phyloP scores from a whole-genome alignment of 176 grass and related monocot species.

The Carex parvula region DNA sequence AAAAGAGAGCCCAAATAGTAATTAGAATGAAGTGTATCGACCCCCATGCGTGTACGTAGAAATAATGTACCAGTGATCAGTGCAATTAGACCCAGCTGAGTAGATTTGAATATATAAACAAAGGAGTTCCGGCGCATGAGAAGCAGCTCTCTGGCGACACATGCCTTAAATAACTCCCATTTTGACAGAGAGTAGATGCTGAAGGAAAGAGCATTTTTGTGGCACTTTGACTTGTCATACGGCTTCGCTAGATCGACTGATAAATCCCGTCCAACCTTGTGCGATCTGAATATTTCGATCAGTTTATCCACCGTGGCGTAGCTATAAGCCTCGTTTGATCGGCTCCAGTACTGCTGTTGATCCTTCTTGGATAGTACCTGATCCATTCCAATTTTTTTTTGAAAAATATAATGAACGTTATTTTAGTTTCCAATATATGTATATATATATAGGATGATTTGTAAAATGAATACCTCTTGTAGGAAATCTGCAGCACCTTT shows the following conservation, averaged over 20 bases:
- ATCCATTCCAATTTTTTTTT: background rate
- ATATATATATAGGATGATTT: too few relatives aligned
- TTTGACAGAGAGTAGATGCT: constrained; percentile 57
- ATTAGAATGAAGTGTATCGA: constrained; percentile 51
- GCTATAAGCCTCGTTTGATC: constrained; percentile 33
- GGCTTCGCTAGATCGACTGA: constrained; percentile 36
- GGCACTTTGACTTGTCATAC: constrained; percentile 38
- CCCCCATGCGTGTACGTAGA: constrained; percentile 46
- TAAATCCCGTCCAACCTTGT: constrained; percentile 43
- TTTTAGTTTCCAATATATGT: background rate
- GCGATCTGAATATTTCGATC: constrained; percentile 39
- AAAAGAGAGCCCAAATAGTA: constrained; percentile 77
- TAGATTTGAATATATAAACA: constrained; percentile 53
- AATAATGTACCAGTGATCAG: constrained; percentile 61
- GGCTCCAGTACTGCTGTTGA: constrained; percentile 68
- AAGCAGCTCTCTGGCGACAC: constrained; percentile 56
- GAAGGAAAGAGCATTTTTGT: constrained; percentile 48
- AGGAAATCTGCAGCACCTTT: constrained; percentile 76
- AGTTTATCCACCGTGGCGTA: constrained; percentile 62
- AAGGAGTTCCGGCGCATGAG: constrained; percentile 70
- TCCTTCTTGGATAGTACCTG: constrained; percentile 74
- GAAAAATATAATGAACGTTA: background rate
- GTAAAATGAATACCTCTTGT: constrained; percentile 56
- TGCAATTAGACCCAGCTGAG: constrained; percentile 52
- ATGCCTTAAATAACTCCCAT: constrained; percentile 65